Evolutionary conservation across 2,329 filamentous ascomycete species (phyloP), one percentile per base, ranked within the genome.

Genomic region (Trichoderma brevicompactum): DNA sequence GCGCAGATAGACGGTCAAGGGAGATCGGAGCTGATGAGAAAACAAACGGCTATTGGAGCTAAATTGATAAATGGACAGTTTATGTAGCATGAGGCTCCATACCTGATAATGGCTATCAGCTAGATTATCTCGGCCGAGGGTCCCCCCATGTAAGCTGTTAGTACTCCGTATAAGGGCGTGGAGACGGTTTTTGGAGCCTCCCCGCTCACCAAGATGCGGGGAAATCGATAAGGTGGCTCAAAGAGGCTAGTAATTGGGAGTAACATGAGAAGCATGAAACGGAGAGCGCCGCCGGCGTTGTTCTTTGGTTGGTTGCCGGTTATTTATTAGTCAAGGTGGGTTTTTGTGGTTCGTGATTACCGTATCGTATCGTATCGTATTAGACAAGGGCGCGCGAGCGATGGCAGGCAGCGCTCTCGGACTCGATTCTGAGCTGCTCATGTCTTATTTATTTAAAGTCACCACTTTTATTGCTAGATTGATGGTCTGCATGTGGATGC

Each of bases 201-300:
- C 44, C 56, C 44, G 44, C 56, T 41, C 56, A 50, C 10, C 56
- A 50, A n/a, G 32, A 50, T 60, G 56, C 56, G 56, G 56, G 56
- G 56, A 50, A 60, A 38, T 50, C 56, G 56, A 60, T 60, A 60
- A 60, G 56, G 19, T 32, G 44, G 44, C 56, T 50, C 15, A 38
- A 50, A 32, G 9, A 32, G 56, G 56, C 46, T 60, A 60, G 44
- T n/a, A 40, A 49, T n/a, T 49, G 44, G 8, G 34, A 48, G 28
- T 17, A 9, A 40, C 43, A 19, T 32, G 41, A 36, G 23, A 12
- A 56, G 8, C 19, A 28, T 34, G 32, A 49, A 49, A 50, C 44
- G 34, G 56, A 50, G 56, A 41, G 44, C 23, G 23, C 23, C 44
- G 56, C 56, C 56, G 56, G 10, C 5, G 10, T 17, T 38, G 13